Evolutionary conservation across 1,284 basidiomycete species (phyloP).

Genomic region (Thelephora terrestris): DNA sequence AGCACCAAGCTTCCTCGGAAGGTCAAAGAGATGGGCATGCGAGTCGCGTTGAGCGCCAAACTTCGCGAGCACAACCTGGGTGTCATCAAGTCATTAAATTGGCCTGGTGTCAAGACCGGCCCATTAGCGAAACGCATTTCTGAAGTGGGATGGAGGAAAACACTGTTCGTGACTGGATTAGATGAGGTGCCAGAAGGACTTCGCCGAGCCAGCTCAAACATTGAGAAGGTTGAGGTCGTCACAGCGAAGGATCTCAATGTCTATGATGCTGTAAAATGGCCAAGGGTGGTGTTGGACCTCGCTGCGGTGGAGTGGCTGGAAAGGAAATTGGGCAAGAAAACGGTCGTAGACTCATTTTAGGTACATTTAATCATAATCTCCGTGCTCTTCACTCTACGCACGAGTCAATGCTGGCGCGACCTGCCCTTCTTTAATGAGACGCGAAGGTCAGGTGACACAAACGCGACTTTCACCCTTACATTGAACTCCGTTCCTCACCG

Average conservation of each 20-base stretch:
- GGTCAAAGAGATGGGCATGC: slow-evolving; percentile 88
- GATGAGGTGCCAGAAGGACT: slow-evolving; percentile 45
- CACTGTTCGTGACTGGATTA: slow-evolving; percentile 63
- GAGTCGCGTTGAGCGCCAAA: slow-evolving; percentile 78
- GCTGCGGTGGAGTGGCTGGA: slow-evolving; percentile 65
- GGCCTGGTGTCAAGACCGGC: slow-evolving; percentile 61
- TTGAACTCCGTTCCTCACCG: slow-evolving; percentile 1
- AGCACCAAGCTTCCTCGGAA: slow-evolving; percentile 85
- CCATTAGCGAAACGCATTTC: slow-evolving; percentile 49
- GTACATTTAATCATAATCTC: slow-evolving; percentile 4
- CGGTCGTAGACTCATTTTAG: slow-evolving; percentile 7
- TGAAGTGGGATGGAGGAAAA: slow-evolving; percentile 52
- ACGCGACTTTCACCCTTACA: not conserved
- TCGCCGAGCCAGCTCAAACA: slow-evolving; percentile 48
- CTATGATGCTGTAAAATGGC: slow-evolving; percentile 73
- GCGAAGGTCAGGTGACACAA: too few species aligned
- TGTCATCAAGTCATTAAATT: slow-evolving; percentile 64
- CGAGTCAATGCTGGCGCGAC: too few species aligned
- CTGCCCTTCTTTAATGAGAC: too few species aligned
- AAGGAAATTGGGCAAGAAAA: slow-evolving; percentile 36
- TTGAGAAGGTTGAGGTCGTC: slow-evolving; percentile 52
- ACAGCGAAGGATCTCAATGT: slow-evolving; percentile 61
- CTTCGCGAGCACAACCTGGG: slow-evolving; percentile 67
- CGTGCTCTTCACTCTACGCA: not conserved
- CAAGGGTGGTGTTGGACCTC: slow-evolving; percentile 57